Percentiles rank a stretch among this genome's conserved stretches.
Conservation (phyloP, 2,329 filamentous ascomycete species). For the Verticillium nonalfalfae region DNA sequence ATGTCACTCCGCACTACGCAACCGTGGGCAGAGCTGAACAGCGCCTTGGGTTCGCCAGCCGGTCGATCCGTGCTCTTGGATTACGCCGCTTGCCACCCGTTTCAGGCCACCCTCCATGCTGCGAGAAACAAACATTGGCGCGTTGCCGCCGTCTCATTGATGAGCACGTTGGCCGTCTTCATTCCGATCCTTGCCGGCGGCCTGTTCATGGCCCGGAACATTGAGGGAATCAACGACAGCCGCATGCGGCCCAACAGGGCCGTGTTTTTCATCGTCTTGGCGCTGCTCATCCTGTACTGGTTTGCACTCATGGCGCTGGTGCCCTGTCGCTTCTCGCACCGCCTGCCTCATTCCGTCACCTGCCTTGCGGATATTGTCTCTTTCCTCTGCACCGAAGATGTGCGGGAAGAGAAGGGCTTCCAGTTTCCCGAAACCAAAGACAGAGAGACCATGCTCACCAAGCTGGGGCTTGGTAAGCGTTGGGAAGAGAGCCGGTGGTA, state of each 20-base stretch:
- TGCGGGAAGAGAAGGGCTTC: constrained; percentile 69
- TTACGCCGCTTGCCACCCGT: constrained; percentile 60
- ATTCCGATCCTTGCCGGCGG: constrained; percentile 65
- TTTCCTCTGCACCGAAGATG: constrained; percentile 67
- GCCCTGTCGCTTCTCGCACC: constrained; percentile 52
- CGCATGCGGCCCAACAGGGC: constrained; percentile 68
- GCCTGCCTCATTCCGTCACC: constrained; percentile 67
- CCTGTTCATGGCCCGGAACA: constrained; percentile 67
- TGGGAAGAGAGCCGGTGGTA: constrained; percentile 46
- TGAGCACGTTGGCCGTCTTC: constrained; percentile 52
- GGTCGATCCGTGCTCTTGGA: constrained; percentile 61
- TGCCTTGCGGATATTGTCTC: constrained; percentile 72
- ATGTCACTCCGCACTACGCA: constrained; percentile 58
- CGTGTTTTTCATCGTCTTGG: constrained; percentile 67
- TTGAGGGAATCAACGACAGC: constrained; percentile 36
- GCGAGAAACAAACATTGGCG: constrained; percentile 57
- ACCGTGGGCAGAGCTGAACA: constrained; percentile 60
- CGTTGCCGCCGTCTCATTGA: constrained; percentile 53
- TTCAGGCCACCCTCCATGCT: constrained; percentile 53
- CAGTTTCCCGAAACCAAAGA: constrained; percentile 56
- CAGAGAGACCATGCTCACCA: constrained; percentile 62
- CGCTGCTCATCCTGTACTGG: constrained; percentile 64
- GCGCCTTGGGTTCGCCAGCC: constrained; percentile 52
- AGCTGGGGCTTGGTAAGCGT: constrained; percentile 51
- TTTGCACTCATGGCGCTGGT: constrained; percentile 56